A percentile compares a stretch with the other conserved stretches of the same genome.
Conservation (phyloP, 1,284 basidiomycete species). For the Cryptococcus deneoformans region DNA sequence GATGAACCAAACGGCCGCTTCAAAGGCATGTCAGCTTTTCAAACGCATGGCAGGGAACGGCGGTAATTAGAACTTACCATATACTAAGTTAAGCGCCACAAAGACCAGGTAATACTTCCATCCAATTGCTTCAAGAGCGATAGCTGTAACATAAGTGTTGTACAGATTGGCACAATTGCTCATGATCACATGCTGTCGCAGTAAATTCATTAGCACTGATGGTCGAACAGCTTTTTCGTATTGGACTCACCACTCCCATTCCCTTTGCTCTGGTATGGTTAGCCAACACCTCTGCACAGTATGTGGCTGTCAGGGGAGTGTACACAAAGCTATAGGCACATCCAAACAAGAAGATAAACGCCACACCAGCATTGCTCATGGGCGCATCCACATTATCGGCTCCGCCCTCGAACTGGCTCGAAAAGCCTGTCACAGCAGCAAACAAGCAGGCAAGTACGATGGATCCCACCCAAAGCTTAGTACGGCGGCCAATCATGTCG, state of each 20-base stretch:
- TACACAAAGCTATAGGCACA: constrained; percentile 19
- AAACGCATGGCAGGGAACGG: too few species aligned
- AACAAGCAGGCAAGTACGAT: constrained; percentile 20
- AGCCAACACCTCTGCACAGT: constrained; percentile 25
- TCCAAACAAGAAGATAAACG: constrained; percentile 25
- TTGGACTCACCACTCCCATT: constrained; percentile 20
- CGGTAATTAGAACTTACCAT: background rate
- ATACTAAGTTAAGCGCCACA: constrained; percentile 17
- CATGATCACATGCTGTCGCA: constrained; percentile 17
- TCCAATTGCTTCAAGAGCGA: constrained; percentile 11
- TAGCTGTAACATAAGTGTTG: constrained; percentile 21
- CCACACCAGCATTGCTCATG: constrained; percentile 19
- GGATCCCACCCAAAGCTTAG: constrained; percentile 23
- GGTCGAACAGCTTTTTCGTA: background rate
- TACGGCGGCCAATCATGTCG: constrained; percentile 23
- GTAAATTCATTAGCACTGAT: background rate
- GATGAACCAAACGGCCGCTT: constrained; percentile 13
- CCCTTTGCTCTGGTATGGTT: constrained; percentile 29
- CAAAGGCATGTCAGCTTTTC: too few species aligned
- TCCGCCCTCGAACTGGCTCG: constrained; percentile 12
- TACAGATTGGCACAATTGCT: constrained; percentile 18
- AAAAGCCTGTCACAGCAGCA: constrained; percentile 21
- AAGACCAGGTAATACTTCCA: constrained; percentile 21
- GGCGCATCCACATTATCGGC: background rate
- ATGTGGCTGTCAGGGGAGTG: constrained; percentile 27